Conservation (phyloP, 805 yeast genomes). For the Barnettozyma botsteinii region DNA sequence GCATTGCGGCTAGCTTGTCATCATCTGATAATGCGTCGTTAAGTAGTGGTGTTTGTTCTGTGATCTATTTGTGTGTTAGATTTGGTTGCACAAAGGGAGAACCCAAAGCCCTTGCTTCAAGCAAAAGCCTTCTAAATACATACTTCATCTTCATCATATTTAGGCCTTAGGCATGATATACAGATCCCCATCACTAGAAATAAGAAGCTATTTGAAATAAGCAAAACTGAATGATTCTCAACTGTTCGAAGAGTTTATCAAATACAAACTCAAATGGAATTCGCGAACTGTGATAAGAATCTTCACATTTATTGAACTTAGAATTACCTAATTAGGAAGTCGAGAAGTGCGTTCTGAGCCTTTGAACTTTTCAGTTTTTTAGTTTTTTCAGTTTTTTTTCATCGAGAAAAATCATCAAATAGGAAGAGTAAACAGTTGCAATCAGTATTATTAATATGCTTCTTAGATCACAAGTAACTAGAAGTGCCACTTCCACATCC, state of each 20-base stretch:
- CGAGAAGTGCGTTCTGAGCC: constrained; percentile 4
- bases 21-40: constrained; percentile 16
- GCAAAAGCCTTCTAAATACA: constrained; percentile 12
- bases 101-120: not conserved
- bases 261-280: not conserved
- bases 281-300: not conserved
- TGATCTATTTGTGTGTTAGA: constrained; percentile 27
- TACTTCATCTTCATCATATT: constrained; percentile 35
- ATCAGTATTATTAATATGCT: constrained; percentile 1
- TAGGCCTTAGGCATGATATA: constrained; percentile 37
- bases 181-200: constrained; percentile 38
- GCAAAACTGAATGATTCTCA: no score
- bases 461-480: constrained; percentile 5
- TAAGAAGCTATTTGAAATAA: not conserved
- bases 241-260: no score
- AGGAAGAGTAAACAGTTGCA: not conserved
- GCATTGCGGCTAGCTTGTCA: constrained; percentile 19
- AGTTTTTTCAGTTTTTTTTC: not conserved
- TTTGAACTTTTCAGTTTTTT: not conserved
- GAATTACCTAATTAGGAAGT: constrained; percentile 13
- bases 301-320: not conserved
- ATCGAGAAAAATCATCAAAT: not conserved
- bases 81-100: constrained; percentile 10
- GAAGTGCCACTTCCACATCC: not conserved
- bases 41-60: constrained; percentile 32